Conservation (phyloP, 2,329 filamentous ascomycete species). For the Paracoccidioides lutzii region DNA sequence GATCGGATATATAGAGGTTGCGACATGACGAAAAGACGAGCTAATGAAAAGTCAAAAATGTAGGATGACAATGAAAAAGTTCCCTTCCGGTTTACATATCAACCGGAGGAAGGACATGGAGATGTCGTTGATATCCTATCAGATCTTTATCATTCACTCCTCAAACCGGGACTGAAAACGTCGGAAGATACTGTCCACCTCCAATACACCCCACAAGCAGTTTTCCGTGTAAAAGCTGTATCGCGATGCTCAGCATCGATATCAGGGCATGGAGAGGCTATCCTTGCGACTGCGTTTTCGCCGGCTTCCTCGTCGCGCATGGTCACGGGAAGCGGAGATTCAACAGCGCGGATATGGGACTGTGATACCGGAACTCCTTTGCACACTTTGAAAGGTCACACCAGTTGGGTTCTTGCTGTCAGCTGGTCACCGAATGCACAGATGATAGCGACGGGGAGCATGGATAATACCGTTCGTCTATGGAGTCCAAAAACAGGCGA, state of each 20-base stretch:
- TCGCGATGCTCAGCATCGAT: constrained; percentile 82
- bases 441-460: constrained; percentile 75
- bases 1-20: no score
- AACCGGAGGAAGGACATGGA: constrained; percentile 26
- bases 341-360: constrained; percentile 86
- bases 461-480: constrained; percentile 81
- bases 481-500: constrained; percentile 80
- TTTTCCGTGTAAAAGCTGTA: constrained; percentile 86
- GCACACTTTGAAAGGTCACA: constrained; percentile 74
- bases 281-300: constrained; percentile 74
- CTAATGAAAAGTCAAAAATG: background rate
- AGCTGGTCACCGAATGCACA: constrained; percentile 75
- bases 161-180: constrained; percentile 38
- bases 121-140: constrained; percentile 34
- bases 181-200: constrained; percentile 51
- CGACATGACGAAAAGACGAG: background rate
- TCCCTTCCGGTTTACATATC: constrained; percentile 54
- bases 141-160: constrained; percentile 39
- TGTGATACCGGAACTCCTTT: constrained; percentile 63
- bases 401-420: constrained; percentile 79
- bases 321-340: constrained; percentile 82
- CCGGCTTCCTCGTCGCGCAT: constrained; percentile 63
- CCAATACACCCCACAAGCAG: constrained; percentile 67
- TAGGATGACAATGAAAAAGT: constrained; percentile 48
- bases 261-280: constrained; percentile 81